Conservation (phyloP, 495 filamentous ascomycete genomes). For the Amphirosellinia nigrospora region DNA sequence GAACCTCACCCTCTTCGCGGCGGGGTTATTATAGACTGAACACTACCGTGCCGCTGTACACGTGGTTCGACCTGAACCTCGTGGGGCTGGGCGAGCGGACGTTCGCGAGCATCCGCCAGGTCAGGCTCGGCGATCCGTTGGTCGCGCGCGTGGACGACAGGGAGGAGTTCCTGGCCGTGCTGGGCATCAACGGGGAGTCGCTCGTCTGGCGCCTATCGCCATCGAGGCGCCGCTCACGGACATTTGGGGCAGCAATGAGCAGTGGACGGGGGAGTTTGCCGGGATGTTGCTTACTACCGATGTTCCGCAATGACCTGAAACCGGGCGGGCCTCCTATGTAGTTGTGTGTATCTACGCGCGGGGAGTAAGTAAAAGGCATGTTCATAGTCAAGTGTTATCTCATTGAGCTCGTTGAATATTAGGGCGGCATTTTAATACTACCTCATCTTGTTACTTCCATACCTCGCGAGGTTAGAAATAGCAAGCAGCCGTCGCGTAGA, state of each 20-base stretch:
- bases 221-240: slow-evolving; percentile 55
- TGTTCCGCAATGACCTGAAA: slow-evolving; percentile 24
- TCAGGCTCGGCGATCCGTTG: slow-evolving; percentile 25
- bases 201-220: slow-evolving; percentile 52
- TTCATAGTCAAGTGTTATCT: not conserved
- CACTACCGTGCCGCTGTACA: slow-evolving; percentile 47
- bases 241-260: slow-evolving; percentile 44
- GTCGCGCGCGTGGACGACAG: slow-evolving; percentile 19
- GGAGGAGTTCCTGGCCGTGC: slow-evolving; percentile 49
- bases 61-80: slow-evolving; percentile 50
- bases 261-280: slow-evolving; percentile 36
- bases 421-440: no score
- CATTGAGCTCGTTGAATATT: no score
- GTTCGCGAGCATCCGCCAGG: slow-evolving; percentile 40
- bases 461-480: not conserved
- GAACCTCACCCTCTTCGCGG: slow-evolving; percentile 52
- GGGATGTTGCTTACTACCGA: slow-evolving; percentile 37
- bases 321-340: not conserved
- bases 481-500: not conserved
- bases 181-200: slow-evolving; percentile 51
- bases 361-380: not conserved
- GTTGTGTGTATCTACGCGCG: not conserved
- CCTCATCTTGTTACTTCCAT: not conserved
- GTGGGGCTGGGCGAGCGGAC: slow-evolving; percentile 50
- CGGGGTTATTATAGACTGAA: slow-evolving; percentile 54